A percentile compares a stretch with the other conserved stretches of the same genome.
Evolutionary conservation across 148 eudicot genomes (phyloP).

Genomic region (Chenopodium suecicum): DNA sequence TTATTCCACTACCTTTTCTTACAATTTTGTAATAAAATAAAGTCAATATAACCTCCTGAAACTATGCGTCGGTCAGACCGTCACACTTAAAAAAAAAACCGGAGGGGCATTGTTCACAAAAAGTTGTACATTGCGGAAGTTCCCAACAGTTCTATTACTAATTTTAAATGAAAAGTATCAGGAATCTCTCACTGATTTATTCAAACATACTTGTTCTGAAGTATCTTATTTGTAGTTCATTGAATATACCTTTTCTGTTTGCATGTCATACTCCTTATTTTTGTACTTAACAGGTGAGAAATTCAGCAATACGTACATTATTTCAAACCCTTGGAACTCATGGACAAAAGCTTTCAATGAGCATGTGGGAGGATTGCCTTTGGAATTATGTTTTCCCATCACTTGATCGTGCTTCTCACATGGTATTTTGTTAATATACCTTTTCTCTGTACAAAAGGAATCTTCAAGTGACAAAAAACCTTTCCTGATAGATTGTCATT

Average conservation of each 20-base stretch:
- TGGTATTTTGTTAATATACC: slow-evolving; percentile 45
- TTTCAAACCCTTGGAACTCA: slow-evolving; percentile 97
- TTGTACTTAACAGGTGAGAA: slow-evolving; percentile 68
- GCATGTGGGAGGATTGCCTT: slow-evolving; percentile 98
- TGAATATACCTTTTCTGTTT: neutral
- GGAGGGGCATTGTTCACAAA: no score
- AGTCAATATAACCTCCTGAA: no score
- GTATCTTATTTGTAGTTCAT: neutral
- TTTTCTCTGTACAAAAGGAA: neutral
- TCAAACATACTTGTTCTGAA: neutral
- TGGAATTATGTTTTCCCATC: slow-evolving; percentile 94
- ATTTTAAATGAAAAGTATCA: no score
- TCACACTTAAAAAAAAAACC: no score
- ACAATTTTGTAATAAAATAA: no score
- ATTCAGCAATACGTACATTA: slow-evolving; percentile 91
- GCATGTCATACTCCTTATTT: slow-evolving; percentile 3
- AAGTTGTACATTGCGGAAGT: no score
- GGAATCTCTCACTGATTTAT: neutral
- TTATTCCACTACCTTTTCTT: no score
- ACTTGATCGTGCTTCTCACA: slow-evolving; percentile 87
- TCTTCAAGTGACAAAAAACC: neutral
- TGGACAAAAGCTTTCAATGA: slow-evolving; percentile 89
- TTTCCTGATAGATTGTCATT: slow-evolving; percentile 8
- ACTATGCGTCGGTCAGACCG: no score
- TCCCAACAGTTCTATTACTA: no score